Conservation (phyloP, 345 rosid genomes). For the Rhizophora mangle region DNA sequence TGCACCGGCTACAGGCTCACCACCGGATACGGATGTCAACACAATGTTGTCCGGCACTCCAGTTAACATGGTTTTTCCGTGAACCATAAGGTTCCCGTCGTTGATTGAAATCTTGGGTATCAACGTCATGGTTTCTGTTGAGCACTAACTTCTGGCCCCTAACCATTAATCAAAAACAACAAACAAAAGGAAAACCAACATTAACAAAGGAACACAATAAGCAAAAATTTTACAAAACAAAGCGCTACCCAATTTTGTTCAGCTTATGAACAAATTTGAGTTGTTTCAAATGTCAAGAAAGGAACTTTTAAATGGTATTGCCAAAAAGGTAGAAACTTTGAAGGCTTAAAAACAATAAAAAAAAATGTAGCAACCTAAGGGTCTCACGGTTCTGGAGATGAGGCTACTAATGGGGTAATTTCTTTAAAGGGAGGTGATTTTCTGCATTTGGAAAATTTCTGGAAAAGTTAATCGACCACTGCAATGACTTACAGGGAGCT, state of each 20-base stretch:
- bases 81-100: slow-evolving; percentile 81
- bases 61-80: slow-evolving; percentile 81
- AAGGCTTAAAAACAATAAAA: background rate
- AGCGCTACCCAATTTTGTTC: background rate
- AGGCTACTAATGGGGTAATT: slow-evolving; percentile 1
- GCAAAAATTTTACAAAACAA: background rate
- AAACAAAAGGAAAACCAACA: background rate
- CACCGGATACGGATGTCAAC: slow-evolving; percentile 64
- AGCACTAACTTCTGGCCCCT: slow-evolving; percentile 8
- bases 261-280: background rate
- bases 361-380: slow-evolving; percentile 3
- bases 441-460: slow-evolving; percentile 9
- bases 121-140: slow-evolving; percentile 60
- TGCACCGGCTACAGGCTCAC: slow-evolving; percentile 65
- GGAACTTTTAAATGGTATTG: background rate
- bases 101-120: slow-evolving; percentile 67
- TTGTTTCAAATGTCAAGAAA: background rate
- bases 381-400: background rate
- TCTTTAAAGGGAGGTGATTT: background rate
- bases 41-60: slow-evolving; percentile 83
- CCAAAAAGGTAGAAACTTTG: background rate
- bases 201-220: background rate
- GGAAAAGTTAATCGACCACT: slow-evolving; percentile 7
- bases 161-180: background rate
- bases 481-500: slow-evolving; percentile 3